Base-by-base conservation (phyloP, 768 basidiomycete species). In the Boletus rubropictus region DNA sequence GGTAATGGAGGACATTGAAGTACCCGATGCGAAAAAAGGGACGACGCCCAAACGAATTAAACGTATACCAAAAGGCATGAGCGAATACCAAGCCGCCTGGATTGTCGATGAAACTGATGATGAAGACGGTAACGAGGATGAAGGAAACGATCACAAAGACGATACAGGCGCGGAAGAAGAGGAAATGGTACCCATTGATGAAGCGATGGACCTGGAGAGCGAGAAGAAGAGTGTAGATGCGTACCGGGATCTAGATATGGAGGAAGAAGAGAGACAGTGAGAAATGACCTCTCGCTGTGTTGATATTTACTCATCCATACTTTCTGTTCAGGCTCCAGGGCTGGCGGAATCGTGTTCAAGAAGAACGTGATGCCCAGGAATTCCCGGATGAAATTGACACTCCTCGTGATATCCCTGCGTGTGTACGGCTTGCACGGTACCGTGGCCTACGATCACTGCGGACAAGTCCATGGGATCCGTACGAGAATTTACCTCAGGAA, bases 331-430 rank as follows among this genome's bases (percentile, higher is more conserved):
- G 89, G 59, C 66, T 91, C 39, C 72, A 75, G 49, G 73, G 73
- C 11, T 92, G 88, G 86, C 73, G 78, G 37, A 77, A 73, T 50
- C 81, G 83, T 44, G 75, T 79, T 42, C 76, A 80, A 15, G 87
- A 89, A 66, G 88, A 90, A 57, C 78, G 82, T 31, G 84, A 89
- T 42, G 89, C 96, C 54, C 67, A 80, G 21, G 74, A 78, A n/a
- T 99, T 97, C 69, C 95, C 95, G 0, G 95, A 99, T 60, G 95
- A 99, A 65, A 77, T 95, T 10, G 94, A 98, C 58, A 98, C 96
- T 0, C 95, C 95, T 0, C 80, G 82, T 53, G 87, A 97, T 47
- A 70, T 84, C 9, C 69, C 88, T 2, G 94, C 94, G 3, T 73
- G 78, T 15, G 77, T 76, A 9, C 81, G 96, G 10, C 98, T 98